Base-by-base conservation (phyloP, 305 asterid species). In the Fraxinus greggii region DNA sequence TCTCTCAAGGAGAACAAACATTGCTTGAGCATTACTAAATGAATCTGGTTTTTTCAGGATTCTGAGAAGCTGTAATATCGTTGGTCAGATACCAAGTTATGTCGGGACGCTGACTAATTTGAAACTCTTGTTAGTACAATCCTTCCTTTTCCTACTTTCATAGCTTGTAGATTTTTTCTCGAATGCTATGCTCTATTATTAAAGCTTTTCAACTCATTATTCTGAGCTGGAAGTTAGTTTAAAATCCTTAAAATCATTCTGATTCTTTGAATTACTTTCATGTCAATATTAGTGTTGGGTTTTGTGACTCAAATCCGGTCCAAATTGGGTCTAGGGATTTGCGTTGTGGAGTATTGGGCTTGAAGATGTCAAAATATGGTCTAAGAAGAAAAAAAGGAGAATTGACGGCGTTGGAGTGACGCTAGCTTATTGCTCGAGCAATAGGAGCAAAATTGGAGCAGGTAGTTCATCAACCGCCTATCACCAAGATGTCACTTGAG, bases 1-100 rank as follows among this genome's bases (percentile, higher is more conserved):
- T 2, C 38, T 79, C 26, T 72, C 28, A 51, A n/a, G 38, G 26
- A 5, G 69, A 61, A 83, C 26, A 54, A 21, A 38, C 4, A 9
- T 35, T 24, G 38, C 45, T 28, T 59, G 21, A 80, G 31, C 59
- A 19, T 82, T 77, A 84, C 75, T 78, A 28, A 2, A 38, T 45
- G 69, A 35, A 85, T 77, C 42, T 77, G 76, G 54, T 76, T 77
- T 75, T 24, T 86, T 85, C 89, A 93, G 97, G 88, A 86, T 91
- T 82, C 77, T 93, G 83, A 91, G 97, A 86, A 90, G 93, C 78
- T 93, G 97, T 94, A 92, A 92, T 35, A 88, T 93, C 5, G 59
- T 51, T 1, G 97, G 91, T 21, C 48, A 48, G 81, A 83, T 93
- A 87, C 94, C 92, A 13, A 77, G 7, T 13, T 87, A 76, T 81